Base-by-base conservation (phyloP, 2,329 filamentous ascomycete species). In the Cordyceps farinosa region DNA sequence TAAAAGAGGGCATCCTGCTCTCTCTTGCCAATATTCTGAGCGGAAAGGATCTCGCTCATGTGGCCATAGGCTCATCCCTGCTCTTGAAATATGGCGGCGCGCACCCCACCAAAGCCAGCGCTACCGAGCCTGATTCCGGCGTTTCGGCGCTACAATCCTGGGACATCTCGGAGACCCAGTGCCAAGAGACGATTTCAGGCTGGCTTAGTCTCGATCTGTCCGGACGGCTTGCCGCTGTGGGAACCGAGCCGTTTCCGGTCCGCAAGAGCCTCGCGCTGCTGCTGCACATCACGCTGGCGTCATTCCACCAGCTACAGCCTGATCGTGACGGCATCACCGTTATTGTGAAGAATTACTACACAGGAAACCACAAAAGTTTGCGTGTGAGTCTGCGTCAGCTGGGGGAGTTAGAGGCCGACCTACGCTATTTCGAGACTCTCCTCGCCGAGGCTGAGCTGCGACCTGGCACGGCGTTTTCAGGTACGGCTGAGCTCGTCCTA, bases 181-280 rank as follows among this genome's bases (percentile, higher is more conserved):
- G 10, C 11, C 15, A 10, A 11, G 52, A 55, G 15, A 55, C 36
- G 0, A 9, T 40, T 42, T 55, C 52, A 7, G 52, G 8, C 10
- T 5, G 10, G 11, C 13, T 42, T 10, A 42, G 17, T 4, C 10
- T 55, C 7, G 52, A 55, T 17, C 52, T 55, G 2, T 42, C 52
- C 7, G 52, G 22, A 15, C 42, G 34, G 22, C 52, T 55, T 3
- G 34, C 52, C 10, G 34, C 36, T 3, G 17, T 55, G 10, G 52
- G 52, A 17, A 30, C 34, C 3, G 52, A 55, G 36, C 52, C 52
- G 8, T 55, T 55, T 55, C 52, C 52, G 4, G n/a, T 42, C 3
- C 52, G 52, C n/a, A 42, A 55, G n/a, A 55, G n/a, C 52, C 36
- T 55, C 2, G 52, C 52, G 36, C 32, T 55, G 36, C 36, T 55